A percentile compares a stretch with the other conserved stretches of the same genome.
These are phyloP conservation scores for Aspergillus tubingensis DNA, from an alignment of 2,329 filamentous ascomycete genomes.

Conservation along the genomic window DNA sequence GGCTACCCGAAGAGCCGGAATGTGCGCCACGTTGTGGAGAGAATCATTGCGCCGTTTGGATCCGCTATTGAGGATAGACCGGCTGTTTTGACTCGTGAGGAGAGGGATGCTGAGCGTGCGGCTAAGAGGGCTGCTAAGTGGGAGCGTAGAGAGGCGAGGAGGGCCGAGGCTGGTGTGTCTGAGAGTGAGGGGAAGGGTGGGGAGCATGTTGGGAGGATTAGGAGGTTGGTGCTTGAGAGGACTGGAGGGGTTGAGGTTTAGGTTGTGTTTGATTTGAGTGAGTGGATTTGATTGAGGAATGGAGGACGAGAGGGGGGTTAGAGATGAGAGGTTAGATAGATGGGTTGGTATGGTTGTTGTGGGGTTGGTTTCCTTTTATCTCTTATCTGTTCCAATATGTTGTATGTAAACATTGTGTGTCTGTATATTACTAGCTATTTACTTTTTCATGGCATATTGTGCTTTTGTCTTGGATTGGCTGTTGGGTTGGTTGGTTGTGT, in stretches of 20 bases:
- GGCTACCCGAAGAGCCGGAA: constrained; percentile 40
- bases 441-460: neutral
- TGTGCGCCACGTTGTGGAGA: constrained; percentile 46
- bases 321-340: too few species aligned
- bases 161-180: constrained; percentile 18
- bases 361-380: neutral
- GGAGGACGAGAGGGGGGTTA: too few species aligned
- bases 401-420: constrained; percentile 2
- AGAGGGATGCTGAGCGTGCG: constrained; percentile 36
- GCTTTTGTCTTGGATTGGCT: neutral
- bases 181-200: constrained; percentile 15
- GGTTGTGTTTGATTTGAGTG: neutral
- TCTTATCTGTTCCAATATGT: neutral
- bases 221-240: constrained; percentile 32
- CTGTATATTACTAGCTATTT: constrained; percentile 10
- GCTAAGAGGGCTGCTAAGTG: constrained; percentile 36
- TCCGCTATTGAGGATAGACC: constrained; percentile 38
- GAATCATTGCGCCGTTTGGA: constrained; percentile 46
- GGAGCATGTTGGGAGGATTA: constrained; percentile 32
- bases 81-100: constrained; percentile 36
- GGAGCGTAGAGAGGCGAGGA: constrained; percentile 31
- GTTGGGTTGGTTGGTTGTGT: too few species aligned
- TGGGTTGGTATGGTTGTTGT: neutral
- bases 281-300: neutral
- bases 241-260: neutral